Conservation (phyloP, 139 green algal genomes). For the Helicosporidium sp. region DNA sequence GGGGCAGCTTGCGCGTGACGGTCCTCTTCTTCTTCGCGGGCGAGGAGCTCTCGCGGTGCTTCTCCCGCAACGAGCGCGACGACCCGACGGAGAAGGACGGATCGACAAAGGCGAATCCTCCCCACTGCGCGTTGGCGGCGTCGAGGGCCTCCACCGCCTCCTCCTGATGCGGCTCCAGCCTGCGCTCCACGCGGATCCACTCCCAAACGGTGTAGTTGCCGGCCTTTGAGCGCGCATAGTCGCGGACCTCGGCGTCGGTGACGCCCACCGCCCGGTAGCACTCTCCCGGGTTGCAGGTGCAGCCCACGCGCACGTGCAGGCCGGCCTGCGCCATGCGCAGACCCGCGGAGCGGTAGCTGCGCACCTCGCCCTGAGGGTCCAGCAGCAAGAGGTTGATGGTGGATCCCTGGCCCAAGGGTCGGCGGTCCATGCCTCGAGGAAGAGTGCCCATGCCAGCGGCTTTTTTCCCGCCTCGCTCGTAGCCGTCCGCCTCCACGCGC, state of each 20-base stretch:
- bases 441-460: too few species aligned
- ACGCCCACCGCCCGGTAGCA: constrained; percentile 11
- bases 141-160: background rate
- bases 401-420: constrained; percentile 29
- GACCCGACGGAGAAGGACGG: too few species aligned
- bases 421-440: background rate
- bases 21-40: too few species aligned
- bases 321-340: constrained; percentile 27
- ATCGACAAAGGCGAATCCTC: background rate
- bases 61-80: too few species aligned
- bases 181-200: constrained; percentile 1
- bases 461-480: too few species aligned
- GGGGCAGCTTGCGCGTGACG: constrained; percentile 1
- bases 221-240: constrained; percentile 17
- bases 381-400: constrained; percentile 55
- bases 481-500: constrained; percentile 6
- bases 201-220: constrained; percentile 5
- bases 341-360: constrained; percentile 40
- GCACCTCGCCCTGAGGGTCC: constrained; percentile 11
- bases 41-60: too few species aligned
- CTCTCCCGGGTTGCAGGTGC: constrained; percentile 26
- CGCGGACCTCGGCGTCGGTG: constrained; percentile 18
- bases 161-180: background rate
- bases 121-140: background rate
- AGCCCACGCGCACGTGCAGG: constrained; percentile 46